Conservation (phyloP, 768 basidiomycete genomes). For the Calocybe indica region DNA sequence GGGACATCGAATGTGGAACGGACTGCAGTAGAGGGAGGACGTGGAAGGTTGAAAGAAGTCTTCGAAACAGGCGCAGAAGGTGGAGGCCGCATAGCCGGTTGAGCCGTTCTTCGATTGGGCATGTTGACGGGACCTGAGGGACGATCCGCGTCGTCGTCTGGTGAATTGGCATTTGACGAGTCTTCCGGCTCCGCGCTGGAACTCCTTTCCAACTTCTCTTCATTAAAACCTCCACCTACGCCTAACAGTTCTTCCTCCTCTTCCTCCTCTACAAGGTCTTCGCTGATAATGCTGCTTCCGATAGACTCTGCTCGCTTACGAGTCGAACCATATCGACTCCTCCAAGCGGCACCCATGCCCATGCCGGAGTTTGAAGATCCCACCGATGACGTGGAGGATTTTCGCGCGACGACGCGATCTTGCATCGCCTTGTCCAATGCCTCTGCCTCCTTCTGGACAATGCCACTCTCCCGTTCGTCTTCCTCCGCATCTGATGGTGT, state of each 20-base stretch:
- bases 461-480: constrained; percentile 48
- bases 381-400: constrained; percentile 60
- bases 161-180: constrained; percentile 36
- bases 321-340: constrained; percentile 47
- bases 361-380: constrained; percentile 47
- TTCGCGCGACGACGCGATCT: constrained; percentile 71
- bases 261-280: constrained; percentile 77
- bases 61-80: constrained; percentile 56
- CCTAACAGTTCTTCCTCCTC: constrained; percentile 72
- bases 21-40: constrained; percentile 46
- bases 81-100: constrained; percentile 27
- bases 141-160: constrained; percentile 33
- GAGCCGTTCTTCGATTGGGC: constrained; percentile 21
- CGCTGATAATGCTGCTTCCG: constrained; percentile 76
- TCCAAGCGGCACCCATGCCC: constrained; percentile 66
- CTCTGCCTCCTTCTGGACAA: constrained; percentile 71
- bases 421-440: constrained; percentile 87
- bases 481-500: constrained; percentile 39
- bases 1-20: constrained; percentile 48
- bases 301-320: constrained; percentile 72
- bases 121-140: constrained; percentile 15
- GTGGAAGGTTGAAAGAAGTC: constrained; percentile 49
- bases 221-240: constrained; percentile 60
- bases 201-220: constrained; percentile 25
- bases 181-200: constrained; percentile 28